phyloP scores from a whole-genome alignment of 1,284 basidiomycete species.

The Sporisorium exsertum region DNA sequence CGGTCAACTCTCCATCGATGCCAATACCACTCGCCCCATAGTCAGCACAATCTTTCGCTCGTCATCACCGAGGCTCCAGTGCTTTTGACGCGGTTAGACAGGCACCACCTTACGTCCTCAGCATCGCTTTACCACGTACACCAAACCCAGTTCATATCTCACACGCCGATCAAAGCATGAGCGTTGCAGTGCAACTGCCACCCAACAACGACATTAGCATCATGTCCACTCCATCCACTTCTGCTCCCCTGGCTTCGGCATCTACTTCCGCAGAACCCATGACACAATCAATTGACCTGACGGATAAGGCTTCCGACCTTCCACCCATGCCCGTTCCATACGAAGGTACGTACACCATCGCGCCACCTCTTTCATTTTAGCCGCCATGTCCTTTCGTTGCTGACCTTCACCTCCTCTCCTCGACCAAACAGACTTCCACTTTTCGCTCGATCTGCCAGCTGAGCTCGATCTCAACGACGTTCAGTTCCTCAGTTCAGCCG shows the following conservation, averaged over 20 bases:
- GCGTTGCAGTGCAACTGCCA: conserved; percentile 47
- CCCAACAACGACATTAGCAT: conserved; percentile 24
- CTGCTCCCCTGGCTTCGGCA: conserved; percentile 9
- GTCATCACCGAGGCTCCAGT: neutral
- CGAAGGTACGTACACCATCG: conserved; percentile 42
- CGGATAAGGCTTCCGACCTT: conserved; percentile 46
- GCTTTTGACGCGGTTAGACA: neutral
- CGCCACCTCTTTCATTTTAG: neutral
- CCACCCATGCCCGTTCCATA: conserved; percentile 64
- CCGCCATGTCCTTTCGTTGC: neutral
- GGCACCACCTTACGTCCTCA: neutral
- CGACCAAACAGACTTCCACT: conserved; percentile 55
- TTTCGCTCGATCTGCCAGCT: conserved; percentile 58
- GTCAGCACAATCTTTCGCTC: neutral
- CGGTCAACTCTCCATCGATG: neutral
- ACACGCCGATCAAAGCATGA: conserved; percentile 29
- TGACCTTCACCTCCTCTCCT: neutral
- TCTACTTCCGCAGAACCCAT: conserved; percentile 25
- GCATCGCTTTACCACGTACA: neutral
- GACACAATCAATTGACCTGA: conserved; percentile 5
- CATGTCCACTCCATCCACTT: conserved; percentile 28
- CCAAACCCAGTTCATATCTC: neutral
- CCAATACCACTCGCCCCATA: neutral
- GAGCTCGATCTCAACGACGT: conserved; percentile 55
- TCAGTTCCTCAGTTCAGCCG: conserved; percentile 48